These are phyloP conservation scores for Polygonum aviculare DNA, from an alignment of 148 eudicot genomes.

Conservation along the genomic window DNA sequence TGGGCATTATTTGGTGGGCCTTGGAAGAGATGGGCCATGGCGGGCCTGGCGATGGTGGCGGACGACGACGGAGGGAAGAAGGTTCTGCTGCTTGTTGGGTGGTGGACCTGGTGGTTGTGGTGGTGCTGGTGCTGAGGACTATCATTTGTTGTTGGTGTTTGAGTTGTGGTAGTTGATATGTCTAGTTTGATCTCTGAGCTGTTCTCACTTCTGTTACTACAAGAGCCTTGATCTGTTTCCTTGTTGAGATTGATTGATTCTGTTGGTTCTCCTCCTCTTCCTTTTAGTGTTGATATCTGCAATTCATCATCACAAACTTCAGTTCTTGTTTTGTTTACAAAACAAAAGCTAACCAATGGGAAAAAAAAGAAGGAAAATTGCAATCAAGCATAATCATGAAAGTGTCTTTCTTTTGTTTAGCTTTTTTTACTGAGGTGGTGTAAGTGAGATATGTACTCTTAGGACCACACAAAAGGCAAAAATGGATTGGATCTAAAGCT, in stretches of 20 bases:
- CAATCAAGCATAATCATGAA: neutral
- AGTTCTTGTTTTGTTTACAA: neutral
- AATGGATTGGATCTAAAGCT: neutral
- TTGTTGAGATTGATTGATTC: conserved; percentile 90
- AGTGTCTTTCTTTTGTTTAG: neutral
- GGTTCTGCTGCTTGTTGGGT: conserved; percentile 19
- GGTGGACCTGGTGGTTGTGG: conserved; percentile 3
- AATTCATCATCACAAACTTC: neutral
- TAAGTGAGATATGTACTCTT: neutral
- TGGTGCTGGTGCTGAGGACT: conserved; percentile 36
- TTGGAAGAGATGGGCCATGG: conserved; percentile 43
- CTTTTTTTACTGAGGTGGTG: neutral
- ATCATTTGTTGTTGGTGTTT: conserved; percentile 41
- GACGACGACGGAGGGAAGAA: conserved; percentile 46
- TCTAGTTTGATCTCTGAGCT: conserved; percentile 74
- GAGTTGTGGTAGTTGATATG: conserved; percentile 61
- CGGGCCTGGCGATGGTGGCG: conserved; percentile 1
- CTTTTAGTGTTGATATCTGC: conserved; percentile 67
- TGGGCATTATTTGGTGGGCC: conserved; percentile 29
- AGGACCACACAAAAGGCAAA: neutral
- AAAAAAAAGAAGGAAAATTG: neutral
- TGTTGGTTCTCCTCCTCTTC: conserved; percentile 57
- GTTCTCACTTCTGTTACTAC: conserved; percentile 80
- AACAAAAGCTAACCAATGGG: neutral
- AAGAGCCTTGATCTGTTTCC: conserved; percentile 76